Evolutionary conservation across 2,329 filamentous ascomycete species (phyloP).

Genomic region (Pyrenochaeta sp.): DNA sequence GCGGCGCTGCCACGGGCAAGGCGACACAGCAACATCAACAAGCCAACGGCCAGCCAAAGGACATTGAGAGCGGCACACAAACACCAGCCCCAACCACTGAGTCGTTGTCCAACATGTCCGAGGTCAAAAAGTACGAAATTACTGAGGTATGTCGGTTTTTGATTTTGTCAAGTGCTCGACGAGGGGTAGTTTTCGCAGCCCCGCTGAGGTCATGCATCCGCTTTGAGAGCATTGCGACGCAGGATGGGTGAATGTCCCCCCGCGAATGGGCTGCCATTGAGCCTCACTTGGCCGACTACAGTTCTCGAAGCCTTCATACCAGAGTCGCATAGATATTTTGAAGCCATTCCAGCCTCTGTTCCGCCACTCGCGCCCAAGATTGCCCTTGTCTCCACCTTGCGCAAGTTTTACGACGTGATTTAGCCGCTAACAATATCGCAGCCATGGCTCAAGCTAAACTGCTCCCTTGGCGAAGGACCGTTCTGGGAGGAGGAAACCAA

Average conservation of each 20-base stretch:
- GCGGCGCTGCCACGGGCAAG: conserved; percentile 18
- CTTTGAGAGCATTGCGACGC: conserved; percentile 6
- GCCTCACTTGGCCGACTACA: no score
- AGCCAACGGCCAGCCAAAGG: conserved; percentile 18
- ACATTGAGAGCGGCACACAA: conserved; percentile 22
- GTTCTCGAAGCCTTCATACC: no score
- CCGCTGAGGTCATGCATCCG: conserved; percentile 30
- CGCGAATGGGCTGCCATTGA: not conserved
- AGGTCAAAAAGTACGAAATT: conserved; percentile 46
- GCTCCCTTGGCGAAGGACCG: conserved; percentile 76
- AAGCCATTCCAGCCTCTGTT: not conserved
- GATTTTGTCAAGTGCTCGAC: conserved; percentile 9
- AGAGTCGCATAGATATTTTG: no score
- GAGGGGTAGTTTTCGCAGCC: conserved; percentile 38
- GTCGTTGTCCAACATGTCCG: conserved; percentile 30
- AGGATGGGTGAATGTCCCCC: not conserved
- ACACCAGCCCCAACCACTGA: conserved; percentile 19
- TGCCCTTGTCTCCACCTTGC: not conserved
- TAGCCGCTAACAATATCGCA: conserved; percentile 31
- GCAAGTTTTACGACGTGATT: not conserved
- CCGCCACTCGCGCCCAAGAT: not conserved
- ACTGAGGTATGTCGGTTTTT: conserved; percentile 43
- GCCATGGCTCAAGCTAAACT: conserved; percentile 68
- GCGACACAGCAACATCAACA: conserved; percentile 19
- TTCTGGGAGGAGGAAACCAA: conserved; percentile 74